Evolutionary conservation across 2,329 filamentous ascomycete species (phyloP).

Genomic region (Talaromyces sp.): DNA sequence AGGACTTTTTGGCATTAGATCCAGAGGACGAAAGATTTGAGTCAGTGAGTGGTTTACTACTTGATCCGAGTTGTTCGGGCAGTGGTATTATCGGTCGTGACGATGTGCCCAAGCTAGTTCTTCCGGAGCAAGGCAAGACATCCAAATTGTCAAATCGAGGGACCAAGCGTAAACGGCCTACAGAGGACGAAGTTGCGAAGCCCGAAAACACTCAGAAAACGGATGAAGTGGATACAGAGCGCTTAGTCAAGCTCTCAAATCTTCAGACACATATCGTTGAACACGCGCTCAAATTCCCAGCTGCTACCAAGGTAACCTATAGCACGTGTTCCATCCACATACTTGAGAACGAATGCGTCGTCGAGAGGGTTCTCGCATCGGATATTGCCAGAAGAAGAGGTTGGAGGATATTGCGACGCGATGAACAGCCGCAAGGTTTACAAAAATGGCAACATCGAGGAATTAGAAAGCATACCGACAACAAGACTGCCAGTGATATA

Average conservation of each 20-base stretch:
- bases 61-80: slow-evolving; percentile 94
- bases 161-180: slow-evolving; percentile 45
- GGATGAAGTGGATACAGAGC: slow-evolving; percentile 55
- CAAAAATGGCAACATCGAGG: slow-evolving; percentile 69
- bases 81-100: slow-evolving; percentile 91
- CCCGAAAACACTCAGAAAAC: slow-evolving; percentile 36
- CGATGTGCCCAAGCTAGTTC: slow-evolving; percentile 65
- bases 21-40: slow-evolving; percentile 60
- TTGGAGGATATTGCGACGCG: slow-evolving; percentile 72
- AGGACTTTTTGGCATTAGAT: slow-evolving; percentile 78
- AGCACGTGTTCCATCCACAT: slow-evolving; percentile 89
- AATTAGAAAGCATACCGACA: slow-evolving; percentile 41
- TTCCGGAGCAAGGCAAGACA: slow-evolving; percentile 44
- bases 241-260: slow-evolving; percentile 69
- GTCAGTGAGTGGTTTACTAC: slow-evolving; percentile 73
- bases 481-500: slow-evolving; percentile 17
- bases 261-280: slow-evolving; percentile 80
- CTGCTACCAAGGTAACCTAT: slow-evolving; percentile 74
- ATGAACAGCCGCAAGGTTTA: slow-evolving; percentile 73
- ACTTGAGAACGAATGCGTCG: slow-evolving; percentile 85
- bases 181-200: slow-evolving; percentile 24
- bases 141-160: slow-evolving; percentile 19
- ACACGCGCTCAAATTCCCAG: slow-evolving; percentile 79
- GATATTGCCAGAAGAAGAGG: slow-evolving; percentile 62
- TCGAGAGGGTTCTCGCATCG: slow-evolving; percentile 67